These are phyloP conservation scores for Aspergillus sp. DNA, from an alignment of 2,329 filamentous ascomycete species.

Conservation along the genomic window DNA sequence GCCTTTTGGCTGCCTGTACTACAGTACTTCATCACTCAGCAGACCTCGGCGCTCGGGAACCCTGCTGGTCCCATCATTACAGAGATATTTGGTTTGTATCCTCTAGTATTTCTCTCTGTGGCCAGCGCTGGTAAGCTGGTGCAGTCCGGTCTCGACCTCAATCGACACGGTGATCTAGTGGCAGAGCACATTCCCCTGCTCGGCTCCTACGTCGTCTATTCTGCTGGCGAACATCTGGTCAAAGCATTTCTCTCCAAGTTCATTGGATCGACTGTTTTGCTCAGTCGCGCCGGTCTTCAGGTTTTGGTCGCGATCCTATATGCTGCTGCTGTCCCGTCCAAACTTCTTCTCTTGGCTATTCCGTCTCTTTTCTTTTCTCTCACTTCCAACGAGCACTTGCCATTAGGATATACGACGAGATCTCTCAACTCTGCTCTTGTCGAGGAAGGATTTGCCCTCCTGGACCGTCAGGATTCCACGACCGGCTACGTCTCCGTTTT, in stretches of 20 bases:
- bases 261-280: slow-evolving; percentile 62
- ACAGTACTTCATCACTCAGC: slow-evolving; percentile 69
- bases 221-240: slow-evolving; percentile 43
- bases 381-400: slow-evolving; percentile 72
- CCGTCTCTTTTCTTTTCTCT: slow-evolving; percentile 67
- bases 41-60: slow-evolving; percentile 67
- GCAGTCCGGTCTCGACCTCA: slow-evolving; percentile 58
- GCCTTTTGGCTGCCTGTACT: slow-evolving; percentile 72
- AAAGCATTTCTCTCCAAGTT: slow-evolving; percentile 45
- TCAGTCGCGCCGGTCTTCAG: slow-evolving; percentile 72
- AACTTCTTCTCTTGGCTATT: slow-evolving; percentile 63
- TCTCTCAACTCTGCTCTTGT: slow-evolving; percentile 67
- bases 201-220: slow-evolving; percentile 66
- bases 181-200: slow-evolving; percentile 66
- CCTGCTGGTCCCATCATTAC: slow-evolving; percentile 72
- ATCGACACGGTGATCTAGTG: slow-evolving; percentile 56
- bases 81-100: slow-evolving; percentile 71
- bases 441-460: slow-evolving; percentile 67
- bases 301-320: slow-evolving; percentile 66
- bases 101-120: slow-evolving; percentile 64
- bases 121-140: slow-evolving; percentile 64
- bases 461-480: slow-evolving; percentile 80
- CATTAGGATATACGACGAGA: slow-evolving; percentile 59
- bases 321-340: slow-evolving; percentile 66
- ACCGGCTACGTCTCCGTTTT: slow-evolving; percentile 93